These are phyloP conservation scores for Phytopythium aichiense DNA, from an alignment of 352 stramenopile genomes.

Conservation along the genomic window DNA sequence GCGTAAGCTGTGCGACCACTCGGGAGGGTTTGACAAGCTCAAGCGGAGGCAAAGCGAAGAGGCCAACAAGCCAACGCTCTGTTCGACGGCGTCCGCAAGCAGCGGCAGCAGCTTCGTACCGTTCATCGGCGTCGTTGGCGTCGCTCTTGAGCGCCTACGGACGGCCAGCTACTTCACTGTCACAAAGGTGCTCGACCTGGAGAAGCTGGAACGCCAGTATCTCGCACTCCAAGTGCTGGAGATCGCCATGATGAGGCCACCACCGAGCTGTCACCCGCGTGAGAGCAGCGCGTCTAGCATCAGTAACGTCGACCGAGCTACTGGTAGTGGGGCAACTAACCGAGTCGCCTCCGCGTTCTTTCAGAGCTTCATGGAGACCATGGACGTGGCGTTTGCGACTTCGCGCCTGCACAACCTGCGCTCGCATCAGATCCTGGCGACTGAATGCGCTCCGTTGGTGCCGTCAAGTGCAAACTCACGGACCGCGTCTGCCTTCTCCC, in stretches of 20 bases:
- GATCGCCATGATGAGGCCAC: constrained; percentile 29
- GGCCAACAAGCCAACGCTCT: constrained; percentile 18
- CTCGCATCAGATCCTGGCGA: constrained; percentile 47
- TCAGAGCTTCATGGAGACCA: constrained; percentile 15
- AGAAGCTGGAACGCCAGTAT: constrained; percentile 66
- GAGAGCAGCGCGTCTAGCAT: neutral
- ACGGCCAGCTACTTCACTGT: constrained; percentile 39
- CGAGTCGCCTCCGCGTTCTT: neutral
- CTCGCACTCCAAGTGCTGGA: constrained; percentile 43
- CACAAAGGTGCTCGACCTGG: constrained; percentile 38
- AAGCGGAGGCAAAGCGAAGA: constrained; percentile 48
- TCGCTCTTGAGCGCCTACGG: constrained; percentile 60
- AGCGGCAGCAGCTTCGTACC: constrained; percentile 33
- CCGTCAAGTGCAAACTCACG: neutral
- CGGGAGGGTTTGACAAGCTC: constrained; percentile 67
- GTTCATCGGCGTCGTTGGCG: constrained; percentile 69
- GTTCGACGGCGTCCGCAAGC: constrained; percentile 1
- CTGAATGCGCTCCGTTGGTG: constrained; percentile 15
- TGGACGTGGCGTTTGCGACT: constrained; percentile 41
- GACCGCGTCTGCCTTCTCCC: constrained; percentile 2
- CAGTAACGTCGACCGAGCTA: neutral
- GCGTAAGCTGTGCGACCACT: constrained; percentile 60
- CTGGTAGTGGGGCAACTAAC: neutral
- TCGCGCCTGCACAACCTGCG: constrained; percentile 39
- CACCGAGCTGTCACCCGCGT: constrained; percentile 8